phyloP scores from a whole-genome alignment of 352 stramenopile genomes.

The Phytophthora pluvialis region DNA sequence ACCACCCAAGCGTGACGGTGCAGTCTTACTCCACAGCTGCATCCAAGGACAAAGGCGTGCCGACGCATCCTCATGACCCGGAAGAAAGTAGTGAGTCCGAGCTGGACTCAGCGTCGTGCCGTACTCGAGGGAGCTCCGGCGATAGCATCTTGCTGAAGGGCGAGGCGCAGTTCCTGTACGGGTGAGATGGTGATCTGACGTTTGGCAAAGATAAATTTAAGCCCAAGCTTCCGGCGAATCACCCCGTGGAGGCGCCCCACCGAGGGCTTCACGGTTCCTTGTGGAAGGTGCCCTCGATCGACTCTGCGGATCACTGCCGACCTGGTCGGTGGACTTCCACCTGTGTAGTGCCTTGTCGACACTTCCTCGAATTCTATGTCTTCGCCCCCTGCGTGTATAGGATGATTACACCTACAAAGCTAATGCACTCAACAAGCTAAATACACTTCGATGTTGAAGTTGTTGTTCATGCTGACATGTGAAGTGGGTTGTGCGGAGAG shows the following conservation, averaged over 20 bases:
- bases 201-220: slow-evolving; percentile 6
- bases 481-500: slow-evolving; percentile 4
- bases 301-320: too few relatives aligned
- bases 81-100: slow-evolving; percentile 25
- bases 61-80: slow-evolving; percentile 9
- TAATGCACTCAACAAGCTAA: not conserved
- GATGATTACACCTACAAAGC: not conserved
- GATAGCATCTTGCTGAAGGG: slow-evolving; percentile 53
- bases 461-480: slow-evolving; percentile 5
- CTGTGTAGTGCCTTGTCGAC: slow-evolving; percentile 2
- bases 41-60: slow-evolving; percentile 16
- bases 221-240: slow-evolving; percentile 1
- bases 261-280: slow-evolving; percentile 10
- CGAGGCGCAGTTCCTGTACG: slow-evolving; percentile 59
- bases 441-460: slow-evolving; percentile 27
- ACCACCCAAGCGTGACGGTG: slow-evolving; percentile 42
- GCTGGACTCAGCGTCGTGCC: slow-evolving; percentile 18
- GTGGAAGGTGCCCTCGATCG: slow-evolving; percentile 17
- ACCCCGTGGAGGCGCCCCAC: not conserved
- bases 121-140: slow-evolving; percentile 22
- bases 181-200: slow-evolving; percentile 29
- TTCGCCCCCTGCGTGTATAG: slow-evolving; percentile 1
- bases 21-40: slow-evolving; percentile 33
- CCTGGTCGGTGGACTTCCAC: slow-evolving; percentile 1
- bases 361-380: not conserved